Conservation (phyloP, 768 basidiomycete species). For the Dacryopinax primogenitus region DNA sequence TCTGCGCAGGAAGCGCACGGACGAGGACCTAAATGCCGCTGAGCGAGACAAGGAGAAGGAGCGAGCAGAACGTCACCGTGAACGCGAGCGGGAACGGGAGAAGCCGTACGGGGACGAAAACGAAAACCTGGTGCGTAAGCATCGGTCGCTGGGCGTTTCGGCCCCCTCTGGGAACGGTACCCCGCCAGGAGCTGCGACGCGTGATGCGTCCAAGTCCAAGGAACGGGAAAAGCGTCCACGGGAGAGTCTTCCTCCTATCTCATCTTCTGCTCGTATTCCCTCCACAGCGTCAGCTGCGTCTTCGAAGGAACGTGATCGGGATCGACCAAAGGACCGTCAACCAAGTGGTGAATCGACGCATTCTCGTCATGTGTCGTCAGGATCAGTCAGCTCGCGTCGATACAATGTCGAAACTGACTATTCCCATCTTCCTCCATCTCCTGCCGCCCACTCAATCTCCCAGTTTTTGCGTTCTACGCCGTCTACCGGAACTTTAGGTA, state of each 20-base stretch:
- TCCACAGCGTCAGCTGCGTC: background rate
- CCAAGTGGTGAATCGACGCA: conserved; percentile 6
- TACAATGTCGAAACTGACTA: conserved; percentile 43
- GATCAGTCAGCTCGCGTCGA: background rate
- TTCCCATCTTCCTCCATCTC: conserved; percentile 81
- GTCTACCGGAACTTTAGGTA: conserved; percentile 28
- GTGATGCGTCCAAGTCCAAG: conserved; percentile 10
- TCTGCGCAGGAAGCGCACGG: background rate
- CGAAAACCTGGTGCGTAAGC: conserved; percentile 40
- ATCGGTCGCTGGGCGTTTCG: conserved; percentile 55
- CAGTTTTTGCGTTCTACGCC: conserved; percentile 50
- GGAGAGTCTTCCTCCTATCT: conserved; percentile 9
- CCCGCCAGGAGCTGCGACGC: background rate
- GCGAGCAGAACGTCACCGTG: background rate
- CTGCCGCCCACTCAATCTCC: conserved; percentile 78
- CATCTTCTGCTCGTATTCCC: background rate
- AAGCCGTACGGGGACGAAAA: conserved; percentile 28
- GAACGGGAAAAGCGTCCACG: conserved; percentile 14
- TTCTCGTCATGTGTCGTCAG: conserved; percentile 12
- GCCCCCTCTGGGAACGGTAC: conserved; percentile 17
- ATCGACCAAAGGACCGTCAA: conserved; percentile 10
- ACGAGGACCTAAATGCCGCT: background rate
- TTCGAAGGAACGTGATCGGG: conserved; percentile 6
- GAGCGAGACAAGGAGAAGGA: conserved; percentile 3
- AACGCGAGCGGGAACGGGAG: background rate